phyloP scores from a whole-genome alignment of 208 protist species.

The Crithidia expoeki region DNA sequence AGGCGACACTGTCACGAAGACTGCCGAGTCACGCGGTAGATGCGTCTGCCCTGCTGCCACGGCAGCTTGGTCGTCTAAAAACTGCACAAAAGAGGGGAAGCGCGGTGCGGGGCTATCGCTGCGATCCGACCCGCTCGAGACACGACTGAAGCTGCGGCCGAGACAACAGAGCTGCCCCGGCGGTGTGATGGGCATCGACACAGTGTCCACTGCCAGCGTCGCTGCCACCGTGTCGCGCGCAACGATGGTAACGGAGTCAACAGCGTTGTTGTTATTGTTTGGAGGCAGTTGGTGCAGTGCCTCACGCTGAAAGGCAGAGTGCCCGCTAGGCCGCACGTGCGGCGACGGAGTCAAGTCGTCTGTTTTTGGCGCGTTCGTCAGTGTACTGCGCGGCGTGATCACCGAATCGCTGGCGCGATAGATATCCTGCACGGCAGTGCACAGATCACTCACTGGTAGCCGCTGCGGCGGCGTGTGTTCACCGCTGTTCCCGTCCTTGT shows the following conservation, averaged over 20 bases:
- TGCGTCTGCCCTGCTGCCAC: slow-evolving; percentile 24
- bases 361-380: neutral
- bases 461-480: neutral
- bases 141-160: slow-evolving; percentile 29
- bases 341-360: slow-evolving; percentile 13
- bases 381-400: neutral
- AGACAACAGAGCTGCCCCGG: slow-evolving; percentile 2
- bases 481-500: neutral
- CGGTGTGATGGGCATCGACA: neutral
- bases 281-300: slow-evolving; percentile 1
- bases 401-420: slow-evolving; percentile 17
- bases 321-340: slow-evolving; percentile 21
- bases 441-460: slow-evolving; percentile 11
- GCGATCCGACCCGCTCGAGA: slow-evolving; percentile 27
- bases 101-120: slow-evolving; percentile 73
- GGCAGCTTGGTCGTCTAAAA: slow-evolving; percentile 64
- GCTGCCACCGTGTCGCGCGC: slow-evolving; percentile 1
- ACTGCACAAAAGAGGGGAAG: slow-evolving; percentile 79
- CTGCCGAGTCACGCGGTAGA: slow-evolving; percentile 28
- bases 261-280: neutral
- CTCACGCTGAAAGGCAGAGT: slow-evolving; percentile 28
- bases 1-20: slow-evolving; percentile 44
- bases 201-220: neutral
- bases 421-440: slow-evolving; percentile 31
- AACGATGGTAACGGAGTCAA: neutral